phyloP scores from a whole-genome alignment of 202 grass and related monocot genomes.

The Setaria italica region DNA sequence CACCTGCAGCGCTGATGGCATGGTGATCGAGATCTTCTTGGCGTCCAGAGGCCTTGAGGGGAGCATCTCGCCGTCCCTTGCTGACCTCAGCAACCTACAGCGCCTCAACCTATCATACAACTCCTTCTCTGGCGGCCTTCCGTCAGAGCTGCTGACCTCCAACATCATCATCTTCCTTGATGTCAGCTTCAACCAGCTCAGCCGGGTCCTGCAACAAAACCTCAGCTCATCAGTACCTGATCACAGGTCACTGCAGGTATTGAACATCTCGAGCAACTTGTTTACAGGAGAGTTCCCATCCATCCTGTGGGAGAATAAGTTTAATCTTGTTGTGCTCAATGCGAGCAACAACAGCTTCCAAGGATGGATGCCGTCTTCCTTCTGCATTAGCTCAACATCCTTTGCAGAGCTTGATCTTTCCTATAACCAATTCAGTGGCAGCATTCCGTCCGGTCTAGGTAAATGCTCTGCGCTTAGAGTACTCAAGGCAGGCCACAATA shows the following conservation, averaged over 20 bases:
- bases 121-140: slow-evolving; percentile 36
- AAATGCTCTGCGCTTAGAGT: slow-evolving; percentile 4
- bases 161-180: slow-evolving; percentile 41
- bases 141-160: slow-evolving; percentile 43
- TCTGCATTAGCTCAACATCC: slow-evolving; percentile 36
- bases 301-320: not conserved
- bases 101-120: slow-evolving; percentile 54
- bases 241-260: slow-evolving; percentile 28
- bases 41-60: slow-evolving; percentile 42
- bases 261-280: slow-evolving; percentile 65
- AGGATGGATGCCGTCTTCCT: not conserved
- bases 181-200: slow-evolving; percentile 58
- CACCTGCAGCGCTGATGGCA: slow-evolving; percentile 20
- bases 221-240: not conserved
- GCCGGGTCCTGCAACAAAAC: not conserved
- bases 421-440: slow-evolving; percentile 15
- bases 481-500: slow-evolving; percentile 13
- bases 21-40: slow-evolving; percentile 30
- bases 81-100: slow-evolving; percentile 24
- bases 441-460: not conserved
- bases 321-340: not conserved
- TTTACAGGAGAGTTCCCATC: slow-evolving; percentile 32
- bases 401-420: slow-evolving; percentile 12
- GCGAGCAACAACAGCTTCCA: too few species aligned
- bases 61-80: slow-evolving; percentile 35